A percentile compares a stretch with the other conserved stretches of the same genome.
Conservation (phyloP, 2,329 filamentous ascomycete species). For the Venturiaceae sp. region DNA sequence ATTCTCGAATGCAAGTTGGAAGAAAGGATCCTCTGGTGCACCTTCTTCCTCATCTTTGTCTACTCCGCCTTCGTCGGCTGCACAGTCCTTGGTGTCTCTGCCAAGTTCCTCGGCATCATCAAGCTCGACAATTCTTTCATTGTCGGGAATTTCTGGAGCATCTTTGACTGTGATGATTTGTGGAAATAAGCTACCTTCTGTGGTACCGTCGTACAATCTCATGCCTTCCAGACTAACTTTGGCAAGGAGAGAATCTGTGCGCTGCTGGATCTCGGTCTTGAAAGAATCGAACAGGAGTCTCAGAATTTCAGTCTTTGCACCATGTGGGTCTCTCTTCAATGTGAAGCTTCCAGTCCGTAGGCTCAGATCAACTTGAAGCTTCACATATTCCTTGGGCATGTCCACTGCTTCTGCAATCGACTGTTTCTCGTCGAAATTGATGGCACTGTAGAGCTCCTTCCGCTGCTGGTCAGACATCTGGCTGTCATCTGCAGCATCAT, state of each 20-base stretch:
- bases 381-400: slow-evolving; percentile 80
- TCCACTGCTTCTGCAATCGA: slow-evolving; percentile 82
- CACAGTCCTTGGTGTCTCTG: slow-evolving; percentile 36
- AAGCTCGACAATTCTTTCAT: slow-evolving; percentile 37
- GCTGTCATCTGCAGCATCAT: slow-evolving; percentile 63
- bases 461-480: slow-evolving; percentile 93
- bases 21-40: slow-evolving; percentile 61
- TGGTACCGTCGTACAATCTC: slow-evolving; percentile 92
- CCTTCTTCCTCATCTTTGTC: slow-evolving; percentile 34
- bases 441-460: slow-evolving; percentile 92
- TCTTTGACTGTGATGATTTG: slow-evolving; percentile 97
- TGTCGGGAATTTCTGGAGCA: slow-evolving; percentile 49
- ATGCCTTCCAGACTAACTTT: slow-evolving; percentile 88
- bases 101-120: slow-evolving; percentile 35
- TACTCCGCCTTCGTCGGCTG: slow-evolving; percentile 39
- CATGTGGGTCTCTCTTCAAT: slow-evolving; percentile 73
- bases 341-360: slow-evolving; percentile 97
- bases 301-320: slow-evolving; percentile 69
- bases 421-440: slow-evolving; percentile 97
- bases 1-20: slow-evolving; percentile 85
- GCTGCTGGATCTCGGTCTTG: slow-evolving; percentile 77
- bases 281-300: slow-evolving; percentile 93
- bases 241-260: slow-evolving; percentile 81
- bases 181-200: slow-evolving; percentile 78
- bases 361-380: slow-evolving; percentile 84